phyloP scores from a whole-genome alignment of 176 grass and related monocot genomes.

The Guadua angustifolia region DNA sequence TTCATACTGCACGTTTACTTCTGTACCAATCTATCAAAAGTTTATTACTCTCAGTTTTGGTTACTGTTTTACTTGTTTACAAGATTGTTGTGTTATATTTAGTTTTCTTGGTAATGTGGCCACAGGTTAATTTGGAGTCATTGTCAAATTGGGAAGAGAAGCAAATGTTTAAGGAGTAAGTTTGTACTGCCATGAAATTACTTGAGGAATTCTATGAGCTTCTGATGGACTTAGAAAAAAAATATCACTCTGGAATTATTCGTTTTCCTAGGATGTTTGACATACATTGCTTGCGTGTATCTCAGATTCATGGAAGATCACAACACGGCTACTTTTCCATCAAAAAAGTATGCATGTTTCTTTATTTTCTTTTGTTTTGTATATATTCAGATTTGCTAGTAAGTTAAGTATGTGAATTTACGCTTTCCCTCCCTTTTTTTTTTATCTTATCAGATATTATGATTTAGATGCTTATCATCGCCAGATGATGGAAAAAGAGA shows the following conservation, averaged over 20 bases:
- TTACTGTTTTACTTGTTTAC: slow-evolving; percentile 1
- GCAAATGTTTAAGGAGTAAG: slow-evolving; percentile 98
- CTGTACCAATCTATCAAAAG: background rate
- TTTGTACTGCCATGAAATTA: slow-evolving; percentile 41
- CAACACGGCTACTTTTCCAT: slow-evolving; percentile 93
- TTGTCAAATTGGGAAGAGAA: slow-evolving; percentile 98
- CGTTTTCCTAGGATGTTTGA: slow-evolving; percentile 26
- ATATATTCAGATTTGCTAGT: slow-evolving; percentile 6
- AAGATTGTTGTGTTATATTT: slow-evolving; percentile 21
- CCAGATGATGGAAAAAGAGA: slow-evolving; percentile 71
- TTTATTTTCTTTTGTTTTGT: background rate
- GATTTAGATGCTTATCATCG: slow-evolving; percentile 87
- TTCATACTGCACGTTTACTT: background rate
- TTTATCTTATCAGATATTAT: slow-evolving; percentile 75
- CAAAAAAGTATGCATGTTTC: slow-evolving; percentile 71
- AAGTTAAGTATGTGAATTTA: slow-evolving; percentile 31
- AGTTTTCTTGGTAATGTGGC: slow-evolving; percentile 23
- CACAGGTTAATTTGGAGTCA: slow-evolving; percentile 87
- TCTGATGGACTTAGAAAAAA: background rate
- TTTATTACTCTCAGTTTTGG: slow-evolving; percentile 18
- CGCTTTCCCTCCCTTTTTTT: background rate
- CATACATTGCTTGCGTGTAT: slow-evolving; percentile 33
- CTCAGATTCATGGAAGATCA: slow-evolving; percentile 99
- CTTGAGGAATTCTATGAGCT: slow-evolving; percentile 23
- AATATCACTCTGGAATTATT: background rate